Base-by-base conservation (phyloP, 1,139 yeast species). In the Blastobotrys arbuscula region DNA sequence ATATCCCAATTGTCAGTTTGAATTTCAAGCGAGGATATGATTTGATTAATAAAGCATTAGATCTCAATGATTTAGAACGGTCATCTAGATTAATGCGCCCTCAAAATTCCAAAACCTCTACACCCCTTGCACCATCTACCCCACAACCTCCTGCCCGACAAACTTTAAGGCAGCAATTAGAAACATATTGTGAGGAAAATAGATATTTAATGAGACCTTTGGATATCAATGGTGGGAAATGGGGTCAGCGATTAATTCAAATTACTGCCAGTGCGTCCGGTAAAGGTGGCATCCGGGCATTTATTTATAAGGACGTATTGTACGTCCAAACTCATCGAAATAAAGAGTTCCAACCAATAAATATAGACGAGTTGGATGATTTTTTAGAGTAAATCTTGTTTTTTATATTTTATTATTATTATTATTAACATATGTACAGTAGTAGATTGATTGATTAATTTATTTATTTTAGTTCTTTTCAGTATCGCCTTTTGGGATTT, bases 131-230 rank as follows among this genome's bases (percentile, higher is more conserved):
- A 28, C 23, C 20, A n/a, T 35, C 21, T 16, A 42, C 39, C 15
- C 6, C 23, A 5, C 3, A 2, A 7, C 26, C 23, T 19, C 6
- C 23, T 33, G 44, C 18, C 24, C 46, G 33, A 41, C 41, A 39
- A 26, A 47, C 78, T 0, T 75, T 76, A 58, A 74, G 69, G 51
- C 80, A 77, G 26, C 74, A 79, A 26, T 71, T 79, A 9, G 79
- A 76, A 48, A 77, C 69, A 10, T 70, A 59, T 50, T 73, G 77
- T 47, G 53, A 62, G 15, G 58, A 59, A 8, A 62, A 69, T 48
- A 69, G 68, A 45, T 55, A 70, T 34, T 62, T 74, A 33, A 58
- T 74, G 15, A 44, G 65, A 2, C 69, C 73, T 1, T 48, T 58
- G 36, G 57, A 63, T 20, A 53, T 50, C 33, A 61, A 69, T 2